Evolutionary conservation across 1,284 basidiomycete genomes (phyloP).

Genomic region (Leccinum pachyderme): DNA sequence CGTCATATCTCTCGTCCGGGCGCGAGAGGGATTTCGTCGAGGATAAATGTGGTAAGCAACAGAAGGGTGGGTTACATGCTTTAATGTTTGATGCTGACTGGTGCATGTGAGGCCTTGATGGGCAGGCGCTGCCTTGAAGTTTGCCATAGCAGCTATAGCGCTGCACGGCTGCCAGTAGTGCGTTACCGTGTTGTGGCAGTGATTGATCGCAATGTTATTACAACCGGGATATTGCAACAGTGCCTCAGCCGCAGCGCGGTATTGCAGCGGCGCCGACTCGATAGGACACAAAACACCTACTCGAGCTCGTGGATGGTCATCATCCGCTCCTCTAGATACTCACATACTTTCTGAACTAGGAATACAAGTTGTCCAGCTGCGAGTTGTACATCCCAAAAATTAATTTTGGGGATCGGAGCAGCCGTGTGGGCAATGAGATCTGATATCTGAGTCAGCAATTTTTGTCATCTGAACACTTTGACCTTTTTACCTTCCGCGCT

Average conservation of each 20-base stretch:
- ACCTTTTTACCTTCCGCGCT: background rate
- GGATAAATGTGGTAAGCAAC: background rate
- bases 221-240: background rate
- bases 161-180: background rate
- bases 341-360: too few relatives aligned
- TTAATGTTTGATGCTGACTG: background rate
- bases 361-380: too few relatives aligned
- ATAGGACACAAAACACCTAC: background rate
- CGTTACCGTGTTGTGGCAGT: background rate
- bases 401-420: too few relatives aligned
- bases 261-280: background rate
- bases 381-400: too few relatives aligned
- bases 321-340: too few relatives aligned
- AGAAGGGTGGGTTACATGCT: background rate
- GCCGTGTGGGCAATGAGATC: too few relatives aligned
- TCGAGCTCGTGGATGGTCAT: background rate
- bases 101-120: background rate
- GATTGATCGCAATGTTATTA: background rate
- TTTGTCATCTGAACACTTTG: background rate
- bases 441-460: background rate
- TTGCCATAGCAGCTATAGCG: background rate
- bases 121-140: background rate
- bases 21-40: background rate
- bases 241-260: background rate
- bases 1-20: background rate